Evolutionary conservation across 164 flowering plant genomes (phyloP), one percentile per base, ranked within the genome.

Genomic region (Umbilicus rupestris): DNA sequence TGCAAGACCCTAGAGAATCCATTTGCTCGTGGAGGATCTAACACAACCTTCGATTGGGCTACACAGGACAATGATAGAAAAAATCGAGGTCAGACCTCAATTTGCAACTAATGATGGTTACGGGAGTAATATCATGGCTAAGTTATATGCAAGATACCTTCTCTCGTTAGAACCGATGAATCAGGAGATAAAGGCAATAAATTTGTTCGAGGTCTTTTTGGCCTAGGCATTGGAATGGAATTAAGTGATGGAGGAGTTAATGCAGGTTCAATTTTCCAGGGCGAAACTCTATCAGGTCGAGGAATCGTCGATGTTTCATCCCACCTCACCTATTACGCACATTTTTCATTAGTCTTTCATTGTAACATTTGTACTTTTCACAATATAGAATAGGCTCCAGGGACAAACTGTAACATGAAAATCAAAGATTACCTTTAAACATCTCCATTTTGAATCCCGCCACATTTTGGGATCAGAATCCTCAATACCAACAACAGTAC

Each of bases 241-340:
- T 81, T 88, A 26, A 79, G 68, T 22, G 92, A 81, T 20, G 91
- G 89, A 69, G 93, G 90, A 67, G 90, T 67, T 68, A 79, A 50
- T 19, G 95, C 90, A 70, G 97, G 95, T 66, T 92, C 99, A 47
- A 92, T 83, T 72, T 92, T 86, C 99, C 99, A 95, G 7, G 98
- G 97, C 24, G 99, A 92, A 65, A 95, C 97, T 75, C 93, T 87
- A 19, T 92, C 97, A 15, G 98, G 99, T 7, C 98, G 88, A 79
- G 88, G 86, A 72, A 88, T 74, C n/a, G 79, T 71, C 58, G 96
- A 81, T 44, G 80, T 84, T 72, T 92, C 98, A 82, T 92, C 98
- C 99, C 98, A 92, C 63, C 97, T 77, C 73, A 95, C 97, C 98
- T 95, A 62, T 35, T n/a, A 20, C 1, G 31, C 19, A 39, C 58